Percentiles rank a stretch among this genome's conserved stretches.
These are phyloP conservation scores for Tylopilus sp. DNA, from an alignment of 1,284 basidiomycete species.

Conservation along the genomic window DNA sequence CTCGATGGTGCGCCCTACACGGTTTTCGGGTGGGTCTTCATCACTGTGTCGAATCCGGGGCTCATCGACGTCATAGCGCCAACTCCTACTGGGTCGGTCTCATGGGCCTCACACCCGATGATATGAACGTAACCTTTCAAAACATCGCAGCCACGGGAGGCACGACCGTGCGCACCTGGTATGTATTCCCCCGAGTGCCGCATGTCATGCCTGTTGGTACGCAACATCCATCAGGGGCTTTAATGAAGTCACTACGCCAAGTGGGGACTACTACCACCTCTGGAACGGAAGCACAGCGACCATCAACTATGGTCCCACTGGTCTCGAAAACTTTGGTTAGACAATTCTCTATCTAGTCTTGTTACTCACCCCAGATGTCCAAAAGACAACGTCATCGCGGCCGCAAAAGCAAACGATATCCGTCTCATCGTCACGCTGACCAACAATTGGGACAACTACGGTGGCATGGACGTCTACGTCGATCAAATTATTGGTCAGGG, in stretches of 20 bases:
- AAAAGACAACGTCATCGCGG: conserved; percentile 55
- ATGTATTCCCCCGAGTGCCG: not conserved
- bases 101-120: conserved; percentile 18
- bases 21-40: conserved; percentile 26
- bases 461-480: conserved; percentile 49
- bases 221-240: conserved; percentile 52
- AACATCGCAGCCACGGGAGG: conserved; percentile 25
- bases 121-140: conserved; percentile 29
- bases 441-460: conserved; percentile 51
- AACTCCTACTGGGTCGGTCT: conserved; percentile 37
- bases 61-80: conserved; percentile 10
- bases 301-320: conserved; percentile 63
- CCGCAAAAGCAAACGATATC: conserved; percentile 57
- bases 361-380: not conserved
- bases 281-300: conserved; percentile 66
- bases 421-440: conserved; percentile 59
- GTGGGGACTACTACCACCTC: conserved; percentile 63
- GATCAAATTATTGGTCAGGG: conserved; percentile 36
- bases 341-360: not conserved
- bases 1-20: conserved; percentile 30
- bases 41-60: not conserved
- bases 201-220: not conserved
- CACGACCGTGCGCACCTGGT: conserved; percentile 32
- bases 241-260: conserved; percentile 60
- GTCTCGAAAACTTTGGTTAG: conserved; percentile 56